Base-by-base conservation (phyloP, 352 stramenopile genomes). In the Paralagenidium karlingii region DNA sequence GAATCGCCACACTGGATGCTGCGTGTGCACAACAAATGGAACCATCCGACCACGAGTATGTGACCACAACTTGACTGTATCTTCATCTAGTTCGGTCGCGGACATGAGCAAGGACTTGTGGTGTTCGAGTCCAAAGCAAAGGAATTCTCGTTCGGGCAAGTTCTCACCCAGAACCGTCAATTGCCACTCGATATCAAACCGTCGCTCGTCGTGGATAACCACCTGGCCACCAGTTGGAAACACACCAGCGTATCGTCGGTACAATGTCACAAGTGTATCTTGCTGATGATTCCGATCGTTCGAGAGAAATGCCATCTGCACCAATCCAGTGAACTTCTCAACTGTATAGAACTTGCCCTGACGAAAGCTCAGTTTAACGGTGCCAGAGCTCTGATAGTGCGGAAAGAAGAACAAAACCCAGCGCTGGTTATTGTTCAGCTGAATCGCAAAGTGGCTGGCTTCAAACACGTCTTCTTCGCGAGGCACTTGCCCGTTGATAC, bases 331-430 rank as follows among this genome's bases (percentile, higher is more conserved):
- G 38, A 87, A 90, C 18, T 54, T 54, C 3, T 53, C 38, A 6
- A 34, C 55, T 2, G 70, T 78, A 31, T 50, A 65, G n/a, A 87
- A 55, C 24, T 60, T 60, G 45, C 68, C 79, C 42, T 56, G 50
- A 20, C 65, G 26, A 36, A 81, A 63, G n/a, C 63, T 11, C 37
- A 68, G 32, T 36, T 28, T 43, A 21, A 13, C 16, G 11, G 38
- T 54, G 2, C 61, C 52, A n/a, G n/a, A n/a, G n/a, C n/a, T n/a
- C n/a, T n/a, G n/a, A n/a, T n/a, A n/a, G n/a, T n/a, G n/a, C n/a
- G n/a, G n/a, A 34, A 77, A 83, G 33, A 80, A 74, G 43, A 70
- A 82, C 19, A 87, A 37, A 11, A 79, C 49, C 77, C 77, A 90
- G 31, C 64, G 61, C 19, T 87, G 73, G 16, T 63, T 64, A 18